Evolutionary conservation across 2,329 filamentous ascomycete genomes (phyloP).

Genomic region (Ophiostoma sp.): DNA sequence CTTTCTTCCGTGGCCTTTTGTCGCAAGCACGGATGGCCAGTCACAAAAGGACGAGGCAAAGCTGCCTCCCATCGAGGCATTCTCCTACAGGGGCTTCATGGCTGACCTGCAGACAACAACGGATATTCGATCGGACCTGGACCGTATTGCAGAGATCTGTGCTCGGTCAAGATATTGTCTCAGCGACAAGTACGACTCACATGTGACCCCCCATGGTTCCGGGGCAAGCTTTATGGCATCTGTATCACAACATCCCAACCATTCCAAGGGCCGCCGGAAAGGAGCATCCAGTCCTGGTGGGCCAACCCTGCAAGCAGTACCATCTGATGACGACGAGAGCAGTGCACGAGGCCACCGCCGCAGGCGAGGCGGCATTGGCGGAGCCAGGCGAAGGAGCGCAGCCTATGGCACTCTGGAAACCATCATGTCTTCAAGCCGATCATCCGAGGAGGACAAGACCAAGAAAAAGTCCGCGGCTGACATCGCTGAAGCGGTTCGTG

Average conservation of each 20-base stretch:
- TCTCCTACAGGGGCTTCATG: constrained; percentile 65
- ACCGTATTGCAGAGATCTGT: constrained; percentile 67
- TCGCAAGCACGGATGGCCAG: constrained; percentile 28
- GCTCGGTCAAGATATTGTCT: constrained; percentile 64
- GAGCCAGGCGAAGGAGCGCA: constrained; percentile 50
- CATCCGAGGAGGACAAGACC: constrained; percentile 62
- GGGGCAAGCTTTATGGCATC: constrained; percentile 58
- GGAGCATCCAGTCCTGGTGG: constrained; percentile 41
- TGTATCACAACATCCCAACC: constrained; percentile 14
- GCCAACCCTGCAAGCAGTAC: constrained; percentile 58
- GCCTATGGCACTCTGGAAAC: constrained; percentile 66
- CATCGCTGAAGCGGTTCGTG: constrained; percentile 56
- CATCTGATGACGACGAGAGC: constrained; percentile 56
- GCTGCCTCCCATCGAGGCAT: constrained; percentile 63
- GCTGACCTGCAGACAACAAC: constrained; percentile 42
- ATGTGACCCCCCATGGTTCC: constrained; percentile 62
- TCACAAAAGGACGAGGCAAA: constrained; percentile 39
- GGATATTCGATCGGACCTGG: constrained; percentile 59
- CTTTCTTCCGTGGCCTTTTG: constrained; percentile 37
- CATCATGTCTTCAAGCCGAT: constrained; percentile 66
- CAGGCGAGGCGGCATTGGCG: constrained; percentile 43
- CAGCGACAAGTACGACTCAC: constrained; percentile 67
- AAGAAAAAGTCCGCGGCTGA: constrained; percentile 61
- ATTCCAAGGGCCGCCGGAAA: constrained; percentile 28
- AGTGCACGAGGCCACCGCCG: constrained; percentile 40